These are phyloP conservation scores for Mucuna pruriens DNA, from an alignment of 306 rosid species.

Conservation along the genomic window DNA sequence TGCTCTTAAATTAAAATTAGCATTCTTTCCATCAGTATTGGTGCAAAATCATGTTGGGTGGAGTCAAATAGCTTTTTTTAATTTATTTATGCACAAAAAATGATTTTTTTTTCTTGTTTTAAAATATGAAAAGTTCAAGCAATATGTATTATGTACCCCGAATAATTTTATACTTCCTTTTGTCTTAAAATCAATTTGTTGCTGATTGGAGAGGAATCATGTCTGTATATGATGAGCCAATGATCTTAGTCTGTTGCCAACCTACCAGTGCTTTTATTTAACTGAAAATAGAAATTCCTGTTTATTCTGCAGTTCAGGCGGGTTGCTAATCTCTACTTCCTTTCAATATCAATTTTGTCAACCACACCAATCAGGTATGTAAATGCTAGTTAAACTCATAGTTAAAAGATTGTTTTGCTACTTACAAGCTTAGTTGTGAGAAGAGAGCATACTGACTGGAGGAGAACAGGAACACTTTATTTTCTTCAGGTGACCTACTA, in stretches of 20 bases:
- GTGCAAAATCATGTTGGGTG: conserved; percentile 23
- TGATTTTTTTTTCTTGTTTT: conserved; percentile 6
- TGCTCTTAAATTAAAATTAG: conserved; percentile 19
- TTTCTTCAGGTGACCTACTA: conserved; percentile 24
- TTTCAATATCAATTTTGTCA: conserved; percentile 80
- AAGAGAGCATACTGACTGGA: conserved; percentile 3
- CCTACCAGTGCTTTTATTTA: conserved; percentile 21
- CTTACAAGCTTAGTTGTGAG: neutral
- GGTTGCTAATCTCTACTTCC: conserved; percentile 91
- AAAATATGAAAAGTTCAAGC: neutral
- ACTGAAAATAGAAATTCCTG: conserved; percentile 36
- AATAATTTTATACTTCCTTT: neutral
- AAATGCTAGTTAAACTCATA: neutral
- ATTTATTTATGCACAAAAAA: neutral
- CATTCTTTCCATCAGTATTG: conserved; percentile 7
- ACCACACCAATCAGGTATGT: conserved; percentile 83
- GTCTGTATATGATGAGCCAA: conserved; percentile 2
- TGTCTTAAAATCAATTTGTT: neutral
- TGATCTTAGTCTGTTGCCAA: conserved; percentile 27
- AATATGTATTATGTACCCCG: neutral
- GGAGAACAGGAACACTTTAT: neutral
- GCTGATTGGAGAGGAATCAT: neutral
- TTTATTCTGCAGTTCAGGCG: conserved; percentile 79
- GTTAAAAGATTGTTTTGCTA: conserved; percentile 25
- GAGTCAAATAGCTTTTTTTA: conserved; percentile 4